Evolutionary conservation across 805 yeast species (phyloP).

Genomic region (Lipomyces starkeyi): DNA sequence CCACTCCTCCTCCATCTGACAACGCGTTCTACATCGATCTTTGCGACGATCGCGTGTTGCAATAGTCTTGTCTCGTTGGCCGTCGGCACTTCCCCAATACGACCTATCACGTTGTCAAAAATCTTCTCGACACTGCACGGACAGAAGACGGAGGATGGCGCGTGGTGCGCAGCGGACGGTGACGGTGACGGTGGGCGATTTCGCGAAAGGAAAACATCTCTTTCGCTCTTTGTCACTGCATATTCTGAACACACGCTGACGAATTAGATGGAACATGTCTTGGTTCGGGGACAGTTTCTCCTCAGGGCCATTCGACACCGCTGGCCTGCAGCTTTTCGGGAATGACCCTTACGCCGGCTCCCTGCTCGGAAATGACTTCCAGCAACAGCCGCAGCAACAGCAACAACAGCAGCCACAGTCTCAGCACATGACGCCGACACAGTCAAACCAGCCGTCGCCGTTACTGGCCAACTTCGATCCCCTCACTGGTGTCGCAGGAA

Average conservation of each 20-base stretch:
- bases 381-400: slow-evolving; percentile 24
- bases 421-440: slow-evolving; percentile 15
- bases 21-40: no score
- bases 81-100: no score
- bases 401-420: slow-evolving; percentile 26
- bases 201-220: background rate
- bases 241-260: background rate
- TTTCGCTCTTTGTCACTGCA: background rate
- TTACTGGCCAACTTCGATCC: slow-evolving; percentile 1
- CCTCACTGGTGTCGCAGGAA: slow-evolving; percentile 10
- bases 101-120: no score
- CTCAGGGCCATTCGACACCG: slow-evolving; percentile 18
- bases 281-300: slow-evolving; percentile 25
- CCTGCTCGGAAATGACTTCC: slow-evolving; percentile 6
- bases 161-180: no score
- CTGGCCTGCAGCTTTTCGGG: slow-evolving; percentile 20
- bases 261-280: slow-evolving; percentile 21
- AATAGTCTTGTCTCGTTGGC: no score
- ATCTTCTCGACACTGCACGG: no score
- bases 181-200: no score
- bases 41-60: no score
- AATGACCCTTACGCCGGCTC: slow-evolving; percentile 14
- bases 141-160: no score
- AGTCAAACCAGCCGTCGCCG: slow-evolving; percentile 12
- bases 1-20: no score